Percentiles rank a stretch among this genome's conserved stretches.
These are phyloP conservation scores for Apiospora phragmitis DNA, from an alignment of 2,329 filamentous ascomycete genomes.

Conservation along the genomic window DNA sequence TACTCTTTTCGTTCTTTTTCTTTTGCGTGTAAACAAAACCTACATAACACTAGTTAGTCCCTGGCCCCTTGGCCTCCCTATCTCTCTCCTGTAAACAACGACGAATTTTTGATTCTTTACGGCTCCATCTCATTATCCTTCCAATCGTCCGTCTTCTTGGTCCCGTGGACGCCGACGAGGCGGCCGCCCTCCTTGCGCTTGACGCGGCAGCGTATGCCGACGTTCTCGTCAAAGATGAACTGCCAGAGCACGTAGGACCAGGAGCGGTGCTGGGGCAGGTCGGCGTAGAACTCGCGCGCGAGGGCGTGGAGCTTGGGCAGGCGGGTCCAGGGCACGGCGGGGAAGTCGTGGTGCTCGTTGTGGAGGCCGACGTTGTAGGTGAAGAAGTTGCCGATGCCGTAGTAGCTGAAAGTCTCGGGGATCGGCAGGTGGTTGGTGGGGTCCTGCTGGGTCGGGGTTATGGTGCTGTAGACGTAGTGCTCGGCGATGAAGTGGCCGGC, in stretches of 20 bases:
- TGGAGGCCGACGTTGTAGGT: slow-evolving; percentile 98
- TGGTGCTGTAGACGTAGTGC: slow-evolving; percentile 80
- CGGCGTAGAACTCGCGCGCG: slow-evolving; percentile 88
- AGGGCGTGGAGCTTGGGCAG: slow-evolving; percentile 76
- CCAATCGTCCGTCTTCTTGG: slow-evolving; percentile 54
- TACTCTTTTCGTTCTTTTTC: neutral
- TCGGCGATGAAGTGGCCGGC: slow-evolving; percentile 98
- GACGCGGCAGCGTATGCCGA: slow-evolving; percentile 88
- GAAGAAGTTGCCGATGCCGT: slow-evolving; percentile 85
- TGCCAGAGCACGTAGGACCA: slow-evolving; percentile 95
- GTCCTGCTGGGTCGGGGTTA: slow-evolving; percentile 54
- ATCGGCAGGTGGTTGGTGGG: slow-evolving; percentile 65
- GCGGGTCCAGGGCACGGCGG: slow-evolving; percentile 91
- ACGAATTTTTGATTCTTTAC: slow-evolving; percentile 31
- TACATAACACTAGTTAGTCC: neutral
- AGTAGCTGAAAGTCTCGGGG: slow-evolving; percentile 97
- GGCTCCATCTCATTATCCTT: slow-evolving; percentile 70
- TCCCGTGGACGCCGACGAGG: slow-evolving; percentile 50
- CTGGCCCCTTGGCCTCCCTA: neutral
- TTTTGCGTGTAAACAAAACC: neutral
- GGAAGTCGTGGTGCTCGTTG: slow-evolving; percentile 99
- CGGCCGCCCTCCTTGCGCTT: slow-evolving; percentile 82
- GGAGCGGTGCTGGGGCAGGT: slow-evolving; percentile 82
- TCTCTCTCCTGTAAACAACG: neutral
- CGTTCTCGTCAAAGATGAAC: slow-evolving; percentile 87